Conservation (phyloP, 805 yeast species). For the Saturnispora saitoi region DNA sequence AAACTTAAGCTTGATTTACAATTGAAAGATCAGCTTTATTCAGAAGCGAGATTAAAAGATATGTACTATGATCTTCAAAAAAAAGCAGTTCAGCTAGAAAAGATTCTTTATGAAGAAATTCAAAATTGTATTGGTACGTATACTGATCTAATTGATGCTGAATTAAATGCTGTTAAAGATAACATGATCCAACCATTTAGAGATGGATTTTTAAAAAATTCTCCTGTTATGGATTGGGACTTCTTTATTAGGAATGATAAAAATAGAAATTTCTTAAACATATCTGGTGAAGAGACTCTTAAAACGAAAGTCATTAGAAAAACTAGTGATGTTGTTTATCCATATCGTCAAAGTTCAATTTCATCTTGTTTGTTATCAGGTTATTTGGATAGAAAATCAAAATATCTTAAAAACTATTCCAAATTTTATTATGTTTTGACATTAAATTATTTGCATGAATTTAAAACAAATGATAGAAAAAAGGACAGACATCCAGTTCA, state of each 20-base stretch:
- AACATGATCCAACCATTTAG: slow-evolving; percentile 46
- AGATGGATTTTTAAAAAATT: slow-evolving; percentile 45
- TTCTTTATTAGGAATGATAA: slow-evolving; percentile 43
- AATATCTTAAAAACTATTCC: slow-evolving; percentile 50
- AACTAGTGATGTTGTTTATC: slow-evolving; percentile 43
- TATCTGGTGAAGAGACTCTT: slow-evolving; percentile 26
- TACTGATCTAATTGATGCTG: slow-evolving; percentile 42
- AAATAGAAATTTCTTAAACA: slow-evolving; percentile 34
- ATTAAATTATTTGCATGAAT: slow-evolving; percentile 60
- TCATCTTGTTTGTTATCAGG: slow-evolving; percentile 54
- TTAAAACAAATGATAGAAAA: slow-evolving; percentile 46
- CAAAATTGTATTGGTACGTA: slow-evolving; percentile 49
- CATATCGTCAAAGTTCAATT: slow-evolving; percentile 42
- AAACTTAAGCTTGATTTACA: slow-evolving; percentile 58
- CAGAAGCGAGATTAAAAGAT: slow-evolving; percentile 59
- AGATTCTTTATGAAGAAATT: slow-evolving; percentile 52
- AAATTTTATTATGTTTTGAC: slow-evolving; percentile 61
- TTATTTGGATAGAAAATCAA: slow-evolving; percentile 49
- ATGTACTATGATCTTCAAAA: slow-evolving; percentile 56
- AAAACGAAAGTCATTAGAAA: slow-evolving; percentile 35
- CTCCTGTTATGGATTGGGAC: slow-evolving; percentile 64
- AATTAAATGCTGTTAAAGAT: slow-evolving; percentile 38
- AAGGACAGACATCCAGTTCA: slow-evolving; percentile 40
- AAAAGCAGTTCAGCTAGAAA: slow-evolving; percentile 56
- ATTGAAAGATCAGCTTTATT: slow-evolving; percentile 51